phyloP scores from a whole-genome alignment of 768 basidiomycete species.

The Pisolithus albus region DNA sequence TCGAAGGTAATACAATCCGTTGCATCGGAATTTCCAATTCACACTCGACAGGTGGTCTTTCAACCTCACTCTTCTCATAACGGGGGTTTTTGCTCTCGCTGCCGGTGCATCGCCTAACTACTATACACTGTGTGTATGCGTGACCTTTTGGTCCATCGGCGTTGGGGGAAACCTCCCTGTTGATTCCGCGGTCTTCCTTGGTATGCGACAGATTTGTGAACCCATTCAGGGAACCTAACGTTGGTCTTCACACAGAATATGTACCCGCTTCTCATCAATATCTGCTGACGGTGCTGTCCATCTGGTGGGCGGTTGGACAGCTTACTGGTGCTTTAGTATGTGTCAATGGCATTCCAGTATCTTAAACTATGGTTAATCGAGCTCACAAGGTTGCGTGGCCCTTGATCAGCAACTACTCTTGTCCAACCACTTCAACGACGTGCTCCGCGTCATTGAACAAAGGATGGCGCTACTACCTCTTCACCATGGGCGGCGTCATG shows the following conservation, averaged over 20 bases:
- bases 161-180: conserved; percentile 73
- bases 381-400: conserved; percentile 59
- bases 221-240: background rate
- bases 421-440: conserved; percentile 37
- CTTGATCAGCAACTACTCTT: conserved; percentile 63
- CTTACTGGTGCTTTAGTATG: conserved; percentile 49
- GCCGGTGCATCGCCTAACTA: conserved; percentile 55
- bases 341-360: background rate
- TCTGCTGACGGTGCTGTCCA: conserved; percentile 63
- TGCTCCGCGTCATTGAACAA: conserved; percentile 52
- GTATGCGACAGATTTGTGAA: conserved; percentile 27
- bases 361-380: background rate
- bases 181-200: conserved; percentile 70
- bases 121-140: conserved; percentile 43
- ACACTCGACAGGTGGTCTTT: conserved; percentile 47
- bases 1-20: conserved; percentile 36
- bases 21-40: background rate
- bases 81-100: conserved; percentile 57
- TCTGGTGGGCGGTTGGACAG: conserved; percentile 80
- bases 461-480: conserved; percentile 77
- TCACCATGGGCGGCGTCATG: conserved; percentile 65
- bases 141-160: conserved; percentile 57
- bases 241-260: conserved; percentile 40
- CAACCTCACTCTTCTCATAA: conserved; percentile 64
- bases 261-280: conserved; percentile 69